phyloP scores from a whole-genome alignment of 2,329 filamentous ascomycete genomes.

The Cyphellophora attinorum region DNA sequence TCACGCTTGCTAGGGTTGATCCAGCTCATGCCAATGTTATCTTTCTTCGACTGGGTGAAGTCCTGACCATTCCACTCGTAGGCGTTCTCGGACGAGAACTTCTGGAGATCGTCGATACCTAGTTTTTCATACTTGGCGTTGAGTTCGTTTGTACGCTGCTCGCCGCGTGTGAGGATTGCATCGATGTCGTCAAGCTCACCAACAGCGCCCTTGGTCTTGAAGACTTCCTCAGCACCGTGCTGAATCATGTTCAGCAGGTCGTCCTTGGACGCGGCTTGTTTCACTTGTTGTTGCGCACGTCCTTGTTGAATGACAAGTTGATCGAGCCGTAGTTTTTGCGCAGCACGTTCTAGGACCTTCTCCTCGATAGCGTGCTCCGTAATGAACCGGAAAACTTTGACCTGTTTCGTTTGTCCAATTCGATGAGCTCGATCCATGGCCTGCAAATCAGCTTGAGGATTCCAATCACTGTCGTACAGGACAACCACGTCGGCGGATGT shows the following conservation, averaged over 20 bases:
- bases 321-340: conserved; percentile 91
- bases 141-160: conserved; percentile 78
- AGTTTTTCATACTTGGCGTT: conserved; percentile 95
- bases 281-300: conserved; percentile 78
- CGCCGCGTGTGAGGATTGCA: conserved; percentile 72
- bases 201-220: conserved; percentile 61
- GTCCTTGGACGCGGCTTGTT: conserved; percentile 89
- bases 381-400: conserved; percentile 91
- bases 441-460: conserved; percentile 94
- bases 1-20: conserved; percentile 98
- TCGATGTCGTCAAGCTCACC: conserved; percentile 75
- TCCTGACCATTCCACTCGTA: conserved; percentile 99
- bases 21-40: conserved; percentile 77
- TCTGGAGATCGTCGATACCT: conserved; percentile 91
- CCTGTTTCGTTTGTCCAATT: conserved; percentile 97
- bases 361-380: conserved; percentile 98
- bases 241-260: conserved; percentile 97
- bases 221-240: conserved; percentile 92
- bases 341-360: conserved; percentile 91
- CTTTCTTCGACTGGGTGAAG: conserved; percentile 84
- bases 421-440: conserved; percentile 98
- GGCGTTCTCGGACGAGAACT: conserved; percentile 92
- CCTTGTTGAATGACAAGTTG: conserved; percentile 98
- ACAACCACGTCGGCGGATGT: conserved; percentile 93
- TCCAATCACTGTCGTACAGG: conserved; percentile 97